Base-by-base conservation (phyloP, 1,139 yeast genomes). In the Geotrichum europaeum region DNA sequence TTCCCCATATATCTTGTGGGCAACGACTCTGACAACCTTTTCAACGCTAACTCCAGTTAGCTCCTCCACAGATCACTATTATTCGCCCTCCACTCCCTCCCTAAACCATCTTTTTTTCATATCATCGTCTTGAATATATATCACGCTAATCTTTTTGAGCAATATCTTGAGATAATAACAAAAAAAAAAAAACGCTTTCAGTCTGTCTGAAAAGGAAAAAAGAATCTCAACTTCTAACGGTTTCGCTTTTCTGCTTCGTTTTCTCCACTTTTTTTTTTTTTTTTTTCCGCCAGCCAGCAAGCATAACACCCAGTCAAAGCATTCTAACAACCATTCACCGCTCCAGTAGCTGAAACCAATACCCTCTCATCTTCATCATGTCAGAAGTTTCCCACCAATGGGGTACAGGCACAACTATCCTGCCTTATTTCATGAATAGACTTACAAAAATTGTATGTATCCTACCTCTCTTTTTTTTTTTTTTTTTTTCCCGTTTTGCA, bases 341-440 rank as follows among this genome's bases (percentile, higher is more conserved):
- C 40, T 13, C 15, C 40, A 34, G 2, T 34, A 9, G n/a, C 40
- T 34, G n/a, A 34, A 34, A 34, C 15, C 36, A 7, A n/a, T 34
- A 18, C 18, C 30, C 4, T 51, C 34, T 28, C 7, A 22, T 22
- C 10, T 12, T 30, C 53, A 25, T 20, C 20, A 57, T 57, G 59
- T 51, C 51, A n/a, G 43, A 54, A 28, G 9, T 45, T 10, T 7
- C 45, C 1, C 51, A 32, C 13, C 13, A 36, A 9, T 58, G 55
- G 58, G 52, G 51, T 32, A 34, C 28, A 15, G 51, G 54, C 58
- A 9, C 22, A 5, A 57, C 64, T 1, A 22, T 58, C 22, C 25
- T 62, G 20, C 64, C 64, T 3, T 53, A 45, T 51, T 62, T 62
- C 49, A 51, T 62, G 15, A 54, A 54, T 32, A 45, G 64, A 32